Percentiles rank a stretch among this genome's conserved stretches.
These are phyloP conservation scores for Fusarium chaquense DNA, from an alignment of 2,329 filamentous ascomycete genomes.

Conservation along the genomic window DNA sequence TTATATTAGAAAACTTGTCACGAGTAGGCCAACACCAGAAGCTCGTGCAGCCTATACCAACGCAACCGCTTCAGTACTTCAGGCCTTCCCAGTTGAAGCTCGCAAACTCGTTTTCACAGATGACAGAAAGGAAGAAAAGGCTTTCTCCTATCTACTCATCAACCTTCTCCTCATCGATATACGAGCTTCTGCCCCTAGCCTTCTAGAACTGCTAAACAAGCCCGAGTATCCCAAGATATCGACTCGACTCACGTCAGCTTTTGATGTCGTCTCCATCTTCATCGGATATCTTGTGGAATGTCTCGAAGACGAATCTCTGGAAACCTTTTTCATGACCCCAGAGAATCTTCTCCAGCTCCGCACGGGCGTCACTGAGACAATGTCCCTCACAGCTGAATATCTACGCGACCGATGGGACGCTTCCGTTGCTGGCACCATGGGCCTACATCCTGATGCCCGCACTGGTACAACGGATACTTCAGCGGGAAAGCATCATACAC, in stretches of 20 bases:
- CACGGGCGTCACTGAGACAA: conserved; percentile 70
- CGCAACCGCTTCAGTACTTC: conserved; percentile 68
- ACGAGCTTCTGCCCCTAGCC: conserved; percentile 69
- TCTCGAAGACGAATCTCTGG: conserved; percentile 61
- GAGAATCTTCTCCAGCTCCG: conserved; percentile 72
- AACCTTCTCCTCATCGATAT: conserved; percentile 76
- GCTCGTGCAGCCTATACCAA: conserved; percentile 71
- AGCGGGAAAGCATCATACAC: conserved; percentile 59
- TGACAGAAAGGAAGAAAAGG: conserved; percentile 58
- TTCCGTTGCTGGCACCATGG: conserved; percentile 70
- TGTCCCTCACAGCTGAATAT: conserved; percentile 73
- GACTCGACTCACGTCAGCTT: conserved; percentile 68
- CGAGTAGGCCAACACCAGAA: conserved; percentile 65
- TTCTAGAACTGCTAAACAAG: conserved; percentile 69
- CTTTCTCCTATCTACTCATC: conserved; percentile 72
- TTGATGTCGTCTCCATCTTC: conserved; percentile 72
- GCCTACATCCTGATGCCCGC: conserved; percentile 69
- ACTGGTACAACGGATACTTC: conserved; percentile 57
- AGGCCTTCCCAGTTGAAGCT: conserved; percentile 62
- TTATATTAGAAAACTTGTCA: conserved; percentile 66
- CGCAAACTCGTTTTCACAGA: conserved; percentile 66
- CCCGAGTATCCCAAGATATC: conserved; percentile 64
- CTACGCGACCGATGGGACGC: conserved; percentile 78
- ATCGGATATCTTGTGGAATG: conserved; percentile 68
- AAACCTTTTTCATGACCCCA: conserved; percentile 62